These are phyloP conservation scores for Saccharomycopsis schoenii DNA, from an alignment of 805 yeast genomes.

Conservation along the genomic window DNA sequence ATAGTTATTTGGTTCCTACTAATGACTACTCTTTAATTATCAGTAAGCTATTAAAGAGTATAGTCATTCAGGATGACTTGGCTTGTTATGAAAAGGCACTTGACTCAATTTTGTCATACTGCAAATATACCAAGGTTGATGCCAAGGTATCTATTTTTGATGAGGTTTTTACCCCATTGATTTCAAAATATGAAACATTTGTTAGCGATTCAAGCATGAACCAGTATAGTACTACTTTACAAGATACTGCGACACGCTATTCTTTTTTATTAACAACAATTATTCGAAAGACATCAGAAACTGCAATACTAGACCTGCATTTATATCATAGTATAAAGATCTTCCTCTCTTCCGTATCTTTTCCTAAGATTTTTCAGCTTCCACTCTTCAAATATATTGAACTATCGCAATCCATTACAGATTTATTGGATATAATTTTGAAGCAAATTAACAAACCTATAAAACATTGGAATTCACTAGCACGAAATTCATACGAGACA, in stretches of 20 bases:
- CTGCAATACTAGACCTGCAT: background rate
- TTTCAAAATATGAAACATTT: constrained; percentile 1
- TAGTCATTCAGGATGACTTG: constrained; percentile 9
- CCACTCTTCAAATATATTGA: constrained; percentile 3
- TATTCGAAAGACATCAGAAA: background rate
- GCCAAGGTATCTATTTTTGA: constrained; percentile 1
- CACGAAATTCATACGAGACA: background rate
- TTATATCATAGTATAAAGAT: background rate
- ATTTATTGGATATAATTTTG: background rate
- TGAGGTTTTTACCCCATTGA: constrained; percentile 5
- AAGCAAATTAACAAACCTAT: background rate
- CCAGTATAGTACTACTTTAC: background rate
- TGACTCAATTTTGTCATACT: constrained; percentile 1
- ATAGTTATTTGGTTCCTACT: constrained; percentile 4
- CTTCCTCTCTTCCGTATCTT: background rate
- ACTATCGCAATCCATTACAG: background rate
- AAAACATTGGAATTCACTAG: background rate
- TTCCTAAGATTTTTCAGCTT: constrained; percentile 9
- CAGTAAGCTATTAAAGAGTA: constrained; percentile 3
- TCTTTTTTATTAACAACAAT: background rate
- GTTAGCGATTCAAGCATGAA: background rate
- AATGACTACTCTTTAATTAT: constrained; percentile 7
- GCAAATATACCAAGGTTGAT: background rate
- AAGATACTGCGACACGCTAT: background rate
- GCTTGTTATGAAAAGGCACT: constrained; percentile 14